Evolutionary conservation across 2,329 filamentous ascomycete species (phyloP).

Genomic region (Monosporascus cannonballus): DNA sequence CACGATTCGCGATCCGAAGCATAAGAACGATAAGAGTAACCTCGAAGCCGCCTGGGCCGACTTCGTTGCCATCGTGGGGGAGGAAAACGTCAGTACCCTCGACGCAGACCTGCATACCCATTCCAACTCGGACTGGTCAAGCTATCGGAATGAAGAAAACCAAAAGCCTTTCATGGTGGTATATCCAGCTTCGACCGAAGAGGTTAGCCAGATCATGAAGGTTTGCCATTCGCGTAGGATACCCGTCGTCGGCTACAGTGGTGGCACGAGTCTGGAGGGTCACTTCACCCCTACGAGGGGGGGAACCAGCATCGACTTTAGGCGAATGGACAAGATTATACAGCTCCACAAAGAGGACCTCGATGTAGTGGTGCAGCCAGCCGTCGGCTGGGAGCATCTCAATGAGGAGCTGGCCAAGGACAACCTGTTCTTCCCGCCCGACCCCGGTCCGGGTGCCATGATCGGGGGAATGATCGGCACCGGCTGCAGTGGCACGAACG

Average conservation of each 20-base stretch:
- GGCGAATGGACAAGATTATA: slow-evolving; percentile 66
- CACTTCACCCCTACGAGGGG: slow-evolving; percentile 69
- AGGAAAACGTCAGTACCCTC: slow-evolving; percentile 58
- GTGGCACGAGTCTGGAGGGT: slow-evolving; percentile 72
- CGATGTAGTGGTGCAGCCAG: slow-evolving; percentile 64
- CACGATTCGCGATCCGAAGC: slow-evolving; percentile 42
- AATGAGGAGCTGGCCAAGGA: slow-evolving; percentile 64
- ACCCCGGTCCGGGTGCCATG: slow-evolving; percentile 77
- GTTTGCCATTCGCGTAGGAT: slow-evolving; percentile 65
- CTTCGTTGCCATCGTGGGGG: slow-evolving; percentile 57
- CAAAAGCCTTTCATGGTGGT: slow-evolving; percentile 62
- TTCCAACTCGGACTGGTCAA: slow-evolving; percentile 57
- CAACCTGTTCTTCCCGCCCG: slow-evolving; percentile 77
- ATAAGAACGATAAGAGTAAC: slow-evolving; percentile 55
- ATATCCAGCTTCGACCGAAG: slow-evolving; percentile 65
- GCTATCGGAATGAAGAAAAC: slow-evolving; percentile 42
- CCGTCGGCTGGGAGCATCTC: slow-evolving; percentile 71
- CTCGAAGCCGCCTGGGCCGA: slow-evolving; percentile 67
- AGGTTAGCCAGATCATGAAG: slow-evolving; percentile 71
- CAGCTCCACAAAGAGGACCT: slow-evolving; percentile 61
- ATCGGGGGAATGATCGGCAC: slow-evolving; percentile 78
- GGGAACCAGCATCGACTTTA: slow-evolving; percentile 72
- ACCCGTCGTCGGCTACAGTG: slow-evolving; percentile 69
- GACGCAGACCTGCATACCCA: slow-evolving; percentile 50
- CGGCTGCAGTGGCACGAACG: slow-evolving; percentile 65